These are phyloP conservation scores for Dalbergia cochinchinensis DNA, from an alignment of 306 rosid genomes.

Conservation along the genomic window DNA sequence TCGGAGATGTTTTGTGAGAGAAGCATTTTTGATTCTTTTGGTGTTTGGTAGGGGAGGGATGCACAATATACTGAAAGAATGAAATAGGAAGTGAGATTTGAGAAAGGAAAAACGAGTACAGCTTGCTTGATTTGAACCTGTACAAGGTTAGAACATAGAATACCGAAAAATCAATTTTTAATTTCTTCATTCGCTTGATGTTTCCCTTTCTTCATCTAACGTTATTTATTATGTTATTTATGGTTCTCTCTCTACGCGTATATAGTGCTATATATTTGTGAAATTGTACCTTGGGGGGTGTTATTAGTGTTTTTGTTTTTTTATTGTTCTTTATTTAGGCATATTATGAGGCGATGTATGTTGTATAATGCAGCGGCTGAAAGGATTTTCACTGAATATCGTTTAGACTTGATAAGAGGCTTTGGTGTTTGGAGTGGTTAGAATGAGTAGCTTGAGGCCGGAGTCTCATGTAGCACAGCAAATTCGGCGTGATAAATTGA, in stretches of 20 bases:
- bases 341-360: background rate
- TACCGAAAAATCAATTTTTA: background rate
- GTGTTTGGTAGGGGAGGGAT: constrained; percentile 34
- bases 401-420: too few species aligned
- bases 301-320: background rate
- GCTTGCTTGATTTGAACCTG: constrained; percentile 38
- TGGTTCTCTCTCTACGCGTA: background rate
- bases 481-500: constrained; percentile 83
- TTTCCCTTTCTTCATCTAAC: too few species aligned
- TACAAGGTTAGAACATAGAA: constrained; percentile 29
- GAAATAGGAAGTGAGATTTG: background rate
- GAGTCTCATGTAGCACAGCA: constrained; percentile 89
- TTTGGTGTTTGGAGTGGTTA: constrained; percentile 45
- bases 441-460: constrained; percentile 68
- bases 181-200: background rate
- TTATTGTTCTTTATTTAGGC: background rate
- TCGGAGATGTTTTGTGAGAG: constrained; percentile 17
- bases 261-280: background rate
- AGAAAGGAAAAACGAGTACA: constrained; percentile 23
- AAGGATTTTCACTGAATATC: background rate
- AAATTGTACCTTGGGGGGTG: background rate
- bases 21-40: constrained; percentile 3
- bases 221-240: too few species aligned
- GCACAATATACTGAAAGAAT: too few species aligned
- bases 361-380: background rate